Evolutionary conservation across 1,139 yeast species (phyloP), one percentile per base, ranked within the genome.

Genomic region (Pichia sp.): DNA sequence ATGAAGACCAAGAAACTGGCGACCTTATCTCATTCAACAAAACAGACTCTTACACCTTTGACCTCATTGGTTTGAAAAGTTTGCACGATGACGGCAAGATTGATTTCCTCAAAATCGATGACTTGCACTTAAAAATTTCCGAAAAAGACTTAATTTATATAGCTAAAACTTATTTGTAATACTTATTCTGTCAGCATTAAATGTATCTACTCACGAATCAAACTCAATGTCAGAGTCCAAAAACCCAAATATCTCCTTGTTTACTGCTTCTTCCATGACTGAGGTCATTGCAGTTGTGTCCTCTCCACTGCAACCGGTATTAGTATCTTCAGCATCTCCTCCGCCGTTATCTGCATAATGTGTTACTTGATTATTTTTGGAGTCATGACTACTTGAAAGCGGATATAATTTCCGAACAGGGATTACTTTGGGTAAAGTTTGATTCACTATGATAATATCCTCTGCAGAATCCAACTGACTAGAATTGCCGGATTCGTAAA

Each of bases 121-220:
- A 81, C n/a, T 75, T 68, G 4, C 96, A 88, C 67, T 85, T 88
- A 90, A 72, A 73, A 31, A 79, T 88, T 31, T 71, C 79, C 8
- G 82, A 82, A 23, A 72, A 71, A 0, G 77, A 79, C 57, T 66
- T 85, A 57, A 45, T 56, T n/a, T 44, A 49, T 19, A 52, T 66
- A 23, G 67, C 69, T 68, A 49, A 73, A 71, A 46, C 56, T 57
- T 62, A 63, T 57, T 55, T 66, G 16, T 61, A 51, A 52, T 13
- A 45, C 40, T 15, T 29, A 13, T 45, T 45, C 31, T 15, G 26
- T 45, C 13, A 10, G 11, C 29, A 23, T 26, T 40, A 31, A 29
- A n/a, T n/a, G 15, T 41, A 40, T 19, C 15, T 6, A 16, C 13
- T 30, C 34, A 11, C 15, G 30, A 47, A 30, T 34, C 36, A 31